These are phyloP conservation scores for Geotrichum fermentans DNA, from an alignment of 1,139 yeast species.

Conservation along the genomic window DNA sequence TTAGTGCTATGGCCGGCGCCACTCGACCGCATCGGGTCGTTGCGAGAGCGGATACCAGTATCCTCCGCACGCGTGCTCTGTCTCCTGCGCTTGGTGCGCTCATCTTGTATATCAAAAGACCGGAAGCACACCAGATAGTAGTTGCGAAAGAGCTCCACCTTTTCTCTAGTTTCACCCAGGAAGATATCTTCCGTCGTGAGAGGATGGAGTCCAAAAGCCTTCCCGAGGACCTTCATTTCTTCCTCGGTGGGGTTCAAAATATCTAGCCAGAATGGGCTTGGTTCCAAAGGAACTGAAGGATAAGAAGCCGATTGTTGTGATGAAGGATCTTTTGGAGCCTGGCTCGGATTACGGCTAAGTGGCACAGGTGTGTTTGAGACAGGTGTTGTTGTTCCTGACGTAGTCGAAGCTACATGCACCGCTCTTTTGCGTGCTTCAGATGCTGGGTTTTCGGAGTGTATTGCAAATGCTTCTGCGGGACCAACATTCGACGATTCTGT, in stretches of 20 bases:
- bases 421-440: background rate
- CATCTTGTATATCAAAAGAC: constrained; percentile 21
- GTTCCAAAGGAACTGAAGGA: constrained; percentile 19
- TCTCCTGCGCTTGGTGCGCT: constrained; percentile 11
- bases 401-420: constrained; percentile 7
- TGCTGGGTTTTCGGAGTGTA: background rate
- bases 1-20: constrained; percentile 8
- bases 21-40: constrained; percentile 2
- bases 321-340: background rate
- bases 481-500: background rate
- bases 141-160: constrained; percentile 82
- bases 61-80: constrained; percentile 14
- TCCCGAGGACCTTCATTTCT: constrained; percentile 88
- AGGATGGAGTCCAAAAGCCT: constrained; percentile 92
- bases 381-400: background rate
- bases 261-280: constrained; percentile 81
- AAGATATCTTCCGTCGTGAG: constrained; percentile 93
- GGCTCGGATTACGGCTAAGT: background rate
- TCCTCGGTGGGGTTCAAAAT: constrained; percentile 90
- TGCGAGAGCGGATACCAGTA: background rate
- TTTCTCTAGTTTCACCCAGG: constrained; percentile 89
- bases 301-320: background rate
- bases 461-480: background rate
- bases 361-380: background rate
- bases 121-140: constrained; percentile 92